Evolutionary conservation across 495 filamentous ascomycete genomes (phyloP).

Genomic region (Penicillium angulare): DNA sequence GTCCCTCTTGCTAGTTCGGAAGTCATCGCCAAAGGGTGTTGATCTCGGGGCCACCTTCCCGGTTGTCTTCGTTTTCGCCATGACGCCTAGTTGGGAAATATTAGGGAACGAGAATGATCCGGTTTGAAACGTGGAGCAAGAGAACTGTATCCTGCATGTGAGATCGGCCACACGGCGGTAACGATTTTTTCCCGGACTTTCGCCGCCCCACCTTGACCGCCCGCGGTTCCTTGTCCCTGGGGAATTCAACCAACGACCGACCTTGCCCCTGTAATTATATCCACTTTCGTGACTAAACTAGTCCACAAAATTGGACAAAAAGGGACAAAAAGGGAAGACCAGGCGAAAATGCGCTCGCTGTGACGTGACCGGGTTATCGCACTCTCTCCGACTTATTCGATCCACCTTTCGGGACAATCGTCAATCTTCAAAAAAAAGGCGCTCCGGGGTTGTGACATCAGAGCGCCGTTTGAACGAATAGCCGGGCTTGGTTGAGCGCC

Average conservation of each 20-base stretch:
- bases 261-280: not conserved
- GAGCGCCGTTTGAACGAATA: constrained; percentile 5
- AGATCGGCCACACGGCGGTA: not conserved
- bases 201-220: constrained; percentile 6
- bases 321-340: not conserved
- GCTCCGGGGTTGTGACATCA: constrained; percentile 15
- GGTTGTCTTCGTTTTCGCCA: constrained; percentile 22
- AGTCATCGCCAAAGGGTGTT: constrained; percentile 40
- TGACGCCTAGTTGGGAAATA: too few relatives aligned
- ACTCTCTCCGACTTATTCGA: not conserved
- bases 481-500: constrained; percentile 3
- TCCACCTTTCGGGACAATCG: constrained; percentile 13
- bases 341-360: constrained; percentile 11
- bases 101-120: constrained; percentile 14
- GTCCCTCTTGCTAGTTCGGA: constrained; percentile 69
- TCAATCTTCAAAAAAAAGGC: not conserved
- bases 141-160: constrained; percentile 3
- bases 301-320: not conserved
- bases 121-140: constrained; percentile 10
- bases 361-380: constrained; percentile 10
- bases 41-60: constrained; percentile 27
- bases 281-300: not conserved
- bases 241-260: not conserved
- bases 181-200: constrained; percentile 2
- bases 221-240: constrained; percentile 9